Evolutionary conservation across 2,329 filamentous ascomycete genomes (phyloP).

Genomic region (Lachnellula suecica): DNA sequence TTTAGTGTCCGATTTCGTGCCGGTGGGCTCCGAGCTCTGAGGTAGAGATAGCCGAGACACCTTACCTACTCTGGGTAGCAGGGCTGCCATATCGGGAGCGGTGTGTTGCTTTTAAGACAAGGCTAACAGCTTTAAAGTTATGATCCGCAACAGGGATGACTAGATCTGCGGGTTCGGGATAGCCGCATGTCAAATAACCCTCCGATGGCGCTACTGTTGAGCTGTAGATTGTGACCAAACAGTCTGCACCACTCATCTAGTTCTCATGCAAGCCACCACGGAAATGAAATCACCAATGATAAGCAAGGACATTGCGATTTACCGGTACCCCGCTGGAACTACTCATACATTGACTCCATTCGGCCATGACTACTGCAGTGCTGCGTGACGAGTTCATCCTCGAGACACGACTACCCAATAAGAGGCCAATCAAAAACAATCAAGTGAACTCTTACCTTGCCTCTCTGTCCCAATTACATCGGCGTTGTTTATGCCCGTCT

Average conservation of each 20-base stretch:
- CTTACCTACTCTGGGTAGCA: too few species aligned
- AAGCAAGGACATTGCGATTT: background rate
- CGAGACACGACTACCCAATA: slow-evolving; percentile 1
- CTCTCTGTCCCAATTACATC: background rate
- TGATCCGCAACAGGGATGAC: slow-evolving; percentile 10
- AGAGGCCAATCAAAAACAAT: slow-evolving; percentile 1
- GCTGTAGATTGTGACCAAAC: background rate
- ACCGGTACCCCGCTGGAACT: background rate
- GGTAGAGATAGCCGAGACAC: too few species aligned
- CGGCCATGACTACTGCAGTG: slow-evolving; percentile 3
- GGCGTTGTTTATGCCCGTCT: background rate
- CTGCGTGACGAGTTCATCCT: background rate
- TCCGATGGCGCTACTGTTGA: background rate
- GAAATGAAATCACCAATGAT: background rate
- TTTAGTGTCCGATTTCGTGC: background rate
- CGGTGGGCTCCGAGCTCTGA: background rate
- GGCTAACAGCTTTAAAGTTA: slow-evolving; percentile 5
- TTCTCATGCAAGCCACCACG: background rate
- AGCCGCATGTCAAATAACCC: too few species aligned
- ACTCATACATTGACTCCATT: too few species aligned
- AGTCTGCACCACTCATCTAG: background rate
- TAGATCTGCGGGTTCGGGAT: background rate
- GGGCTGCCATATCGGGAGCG: background rate
- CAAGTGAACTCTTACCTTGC: background rate
- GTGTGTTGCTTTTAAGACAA: background rate